Percentiles rank a stretch among this genome's conserved stretches.
Evolutionary conservation across 164 flowering plant species (phyloP).

Genomic region (Paratinospora sagittata): DNA sequence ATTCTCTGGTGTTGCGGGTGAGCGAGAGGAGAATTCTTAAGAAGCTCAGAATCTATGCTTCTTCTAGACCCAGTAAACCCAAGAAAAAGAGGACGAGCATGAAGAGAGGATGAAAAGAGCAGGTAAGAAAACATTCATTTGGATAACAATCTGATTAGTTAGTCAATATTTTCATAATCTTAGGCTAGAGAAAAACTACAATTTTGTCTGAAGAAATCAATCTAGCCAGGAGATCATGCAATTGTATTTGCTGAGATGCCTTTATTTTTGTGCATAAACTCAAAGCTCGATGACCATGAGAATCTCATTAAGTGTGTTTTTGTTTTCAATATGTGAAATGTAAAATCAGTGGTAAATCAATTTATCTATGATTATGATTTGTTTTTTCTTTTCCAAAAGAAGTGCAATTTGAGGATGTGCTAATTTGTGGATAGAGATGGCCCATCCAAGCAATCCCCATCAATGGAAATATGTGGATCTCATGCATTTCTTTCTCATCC

Average conservation of each 20-base stretch:
- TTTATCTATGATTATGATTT: too few relatives aligned
- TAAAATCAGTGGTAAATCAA: neutral
- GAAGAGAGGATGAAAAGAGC: too few relatives aligned
- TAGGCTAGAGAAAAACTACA: too few relatives aligned
- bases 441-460: neutral
- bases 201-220: neutral
- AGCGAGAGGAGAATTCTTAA: constrained; percentile 71
- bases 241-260: neutral
- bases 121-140: neutral
- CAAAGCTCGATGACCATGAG: too few relatives aligned
- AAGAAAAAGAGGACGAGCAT: constrained; percentile 15
- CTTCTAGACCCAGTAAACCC: constrained; percentile 7
- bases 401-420: neutral
- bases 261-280: too few relatives aligned
- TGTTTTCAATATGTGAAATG: neutral
- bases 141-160: neutral
- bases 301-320: too few relatives aligned
- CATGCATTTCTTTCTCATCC: constrained; percentile 2
- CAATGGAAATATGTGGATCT: constrained; percentile 9
- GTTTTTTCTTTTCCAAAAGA: neutral
- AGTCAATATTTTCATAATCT: neutral
- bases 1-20: constrained; percentile 62
- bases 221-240: neutral
- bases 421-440: neutral
- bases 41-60: constrained; percentile 55